phyloP scores from a whole-genome alignment of 2,329 filamentous ascomycete species.

The Penicillium olsonii region DNA sequence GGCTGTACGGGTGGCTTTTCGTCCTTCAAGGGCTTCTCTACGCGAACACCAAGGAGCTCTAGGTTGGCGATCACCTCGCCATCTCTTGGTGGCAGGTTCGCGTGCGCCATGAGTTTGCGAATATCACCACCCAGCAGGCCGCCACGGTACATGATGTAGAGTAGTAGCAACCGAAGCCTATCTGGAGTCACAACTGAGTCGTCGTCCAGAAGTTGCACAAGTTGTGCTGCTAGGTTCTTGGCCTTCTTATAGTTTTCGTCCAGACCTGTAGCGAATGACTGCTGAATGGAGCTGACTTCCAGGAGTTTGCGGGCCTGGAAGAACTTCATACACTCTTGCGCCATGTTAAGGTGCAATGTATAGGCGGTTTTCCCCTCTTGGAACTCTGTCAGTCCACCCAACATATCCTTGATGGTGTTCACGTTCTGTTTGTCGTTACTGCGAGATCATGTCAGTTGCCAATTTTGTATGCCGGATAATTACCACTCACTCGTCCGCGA shows the following conservation, averaged over 20 bases:
- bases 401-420: constrained; percentile 94
- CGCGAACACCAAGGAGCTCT: constrained; percentile 75
- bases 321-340: constrained; percentile 92
- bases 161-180: constrained; percentile 77
- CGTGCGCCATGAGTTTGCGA: constrained; percentile 79
- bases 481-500: constrained; percentile 65
- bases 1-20: constrained; percentile 64
- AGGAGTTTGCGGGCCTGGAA: constrained; percentile 83
- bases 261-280: constrained; percentile 85
- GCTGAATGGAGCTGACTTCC: constrained; percentile 85
- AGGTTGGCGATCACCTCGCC: constrained; percentile 72
- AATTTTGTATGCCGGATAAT: background rate
- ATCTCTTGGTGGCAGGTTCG: constrained; percentile 73
- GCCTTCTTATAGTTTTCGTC: constrained; percentile 92
- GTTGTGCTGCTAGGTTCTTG: constrained; percentile 81
- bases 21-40: constrained; percentile 75
- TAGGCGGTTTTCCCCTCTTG: constrained; percentile 95
- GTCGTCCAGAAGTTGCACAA: constrained; percentile 87
- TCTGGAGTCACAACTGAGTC: constrained; percentile 71
- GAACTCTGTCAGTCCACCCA: constrained; percentile 91
- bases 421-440: constrained; percentile 71
- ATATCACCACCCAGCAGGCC: constrained; percentile 84
- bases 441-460: constrained; percentile 7
- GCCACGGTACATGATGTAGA: constrained; percentile 84
- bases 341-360: constrained; percentile 92